Evolutionary conservation across 2,329 filamentous ascomycete genomes (phyloP).

Genomic region (Torrubiellomyces zombiae): DNA sequence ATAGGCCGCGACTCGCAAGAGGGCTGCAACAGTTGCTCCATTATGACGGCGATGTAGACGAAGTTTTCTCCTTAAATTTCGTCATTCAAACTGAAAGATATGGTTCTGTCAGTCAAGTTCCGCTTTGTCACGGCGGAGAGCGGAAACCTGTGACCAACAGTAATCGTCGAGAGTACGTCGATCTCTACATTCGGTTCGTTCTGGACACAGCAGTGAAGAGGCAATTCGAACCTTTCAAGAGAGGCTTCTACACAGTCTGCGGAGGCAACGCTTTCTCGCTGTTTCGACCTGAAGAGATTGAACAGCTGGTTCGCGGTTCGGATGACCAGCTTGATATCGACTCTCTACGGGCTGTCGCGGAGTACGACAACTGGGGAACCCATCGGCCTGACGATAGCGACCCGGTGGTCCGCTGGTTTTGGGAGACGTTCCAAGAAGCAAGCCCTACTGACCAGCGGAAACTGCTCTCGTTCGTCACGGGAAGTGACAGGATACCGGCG

Average conservation of each 20-base stretch:
- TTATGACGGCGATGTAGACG: conserved; percentile 69
- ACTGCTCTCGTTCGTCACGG: conserved; percentile 73
- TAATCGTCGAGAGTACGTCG: conserved; percentile 75
- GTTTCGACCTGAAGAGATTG: conserved; percentile 83
- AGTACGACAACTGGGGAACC: conserved; percentile 64
- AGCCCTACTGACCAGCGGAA: conserved; percentile 54
- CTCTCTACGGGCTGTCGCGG: conserved; percentile 58
- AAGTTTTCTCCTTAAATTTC: conserved; percentile 69
- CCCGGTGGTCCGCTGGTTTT: conserved; percentile 69
- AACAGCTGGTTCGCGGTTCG: conserved; percentile 69
- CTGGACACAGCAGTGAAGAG: conserved; percentile 62
- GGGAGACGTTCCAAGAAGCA: conserved; percentile 59
- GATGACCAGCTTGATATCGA: conserved; percentile 69
- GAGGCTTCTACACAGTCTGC: conserved; percentile 85
- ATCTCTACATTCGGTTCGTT: conserved; percentile 64
- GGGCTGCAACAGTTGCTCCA: conserved; percentile 64
- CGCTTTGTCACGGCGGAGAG: conserved; percentile 60
- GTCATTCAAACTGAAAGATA: conserved; percentile 63
- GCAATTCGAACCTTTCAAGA: conserved; percentile 87
- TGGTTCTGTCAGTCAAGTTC: conserved; percentile 46
- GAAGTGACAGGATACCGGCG: conserved; percentile 78
- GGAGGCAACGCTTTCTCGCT: conserved; percentile 75
- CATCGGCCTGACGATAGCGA: conserved; percentile 40
- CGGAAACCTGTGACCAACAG: conserved; percentile 62
- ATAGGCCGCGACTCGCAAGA: conserved; percentile 56